These are phyloP conservation scores for Boletus rufocinnamomeus DNA, from an alignment of 768 basidiomycete genomes.

Conservation along the genomic window DNA sequence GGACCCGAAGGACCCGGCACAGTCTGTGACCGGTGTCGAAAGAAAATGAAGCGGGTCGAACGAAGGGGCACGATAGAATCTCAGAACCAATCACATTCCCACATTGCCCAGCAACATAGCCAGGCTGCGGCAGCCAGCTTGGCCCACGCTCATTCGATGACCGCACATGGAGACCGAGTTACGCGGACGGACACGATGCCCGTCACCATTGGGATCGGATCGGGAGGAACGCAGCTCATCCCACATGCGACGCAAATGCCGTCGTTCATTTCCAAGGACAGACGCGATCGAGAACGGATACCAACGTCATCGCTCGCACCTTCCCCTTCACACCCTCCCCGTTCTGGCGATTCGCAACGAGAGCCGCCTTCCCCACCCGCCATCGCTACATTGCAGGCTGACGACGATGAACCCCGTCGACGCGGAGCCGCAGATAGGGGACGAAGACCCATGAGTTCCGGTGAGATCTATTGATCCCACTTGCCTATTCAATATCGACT, in stretches of 20 bases:
- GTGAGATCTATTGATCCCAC: slow-evolving; percentile 17
- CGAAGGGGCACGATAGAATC: slow-evolving; percentile 64
- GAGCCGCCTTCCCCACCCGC: slow-evolving; percentile 37
- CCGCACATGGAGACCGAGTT: slow-evolving; percentile 25
- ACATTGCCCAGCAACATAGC: slow-evolving; percentile 15
- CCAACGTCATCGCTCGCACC: slow-evolving; percentile 30
- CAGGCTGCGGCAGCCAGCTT: slow-evolving; percentile 8
- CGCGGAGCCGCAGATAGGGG: slow-evolving; percentile 25
- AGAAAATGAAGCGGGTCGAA: slow-evolving; percentile 86
- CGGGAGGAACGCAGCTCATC: slow-evolving; percentile 28
- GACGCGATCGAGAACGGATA: slow-evolving; percentile 29
- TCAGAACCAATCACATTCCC: slow-evolving; percentile 28
- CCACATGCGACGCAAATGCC: slow-evolving; percentile 25
- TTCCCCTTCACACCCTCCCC: slow-evolving; percentile 17
- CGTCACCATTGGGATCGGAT: slow-evolving; percentile 29
- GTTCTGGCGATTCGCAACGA: slow-evolving; percentile 20
- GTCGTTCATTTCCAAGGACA: slow-evolving; percentile 29
- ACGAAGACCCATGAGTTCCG: slow-evolving; percentile 33
- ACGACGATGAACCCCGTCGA: slow-evolving; percentile 28
- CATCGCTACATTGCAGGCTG: slow-evolving; percentile 34
- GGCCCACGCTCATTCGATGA: slow-evolving; percentile 24
- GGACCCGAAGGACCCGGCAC: slow-evolving; percentile 83
- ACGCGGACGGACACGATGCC: slow-evolving; percentile 37
- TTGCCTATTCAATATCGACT: background rate
- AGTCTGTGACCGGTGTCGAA: slow-evolving; percentile 82